Evolutionary conservation across 352 stramenopile species (phyloP).

Genomic region (Globisporangium parvum): DNA sequence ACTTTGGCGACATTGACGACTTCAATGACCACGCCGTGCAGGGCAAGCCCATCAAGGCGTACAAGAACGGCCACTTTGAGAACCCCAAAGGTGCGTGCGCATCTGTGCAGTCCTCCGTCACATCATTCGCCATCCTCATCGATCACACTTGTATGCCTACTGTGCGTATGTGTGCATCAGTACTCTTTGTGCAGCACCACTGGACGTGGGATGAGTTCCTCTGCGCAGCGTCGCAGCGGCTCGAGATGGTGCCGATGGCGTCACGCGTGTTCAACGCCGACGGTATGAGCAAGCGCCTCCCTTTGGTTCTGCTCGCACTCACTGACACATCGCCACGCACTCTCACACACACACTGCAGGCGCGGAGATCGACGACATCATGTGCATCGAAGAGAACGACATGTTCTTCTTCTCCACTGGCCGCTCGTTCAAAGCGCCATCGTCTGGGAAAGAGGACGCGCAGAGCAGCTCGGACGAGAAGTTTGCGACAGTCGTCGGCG

Average conservation of each 20-base stretch:
- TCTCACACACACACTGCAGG: slow-evolving; percentile 15
- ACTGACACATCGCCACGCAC: neutral
- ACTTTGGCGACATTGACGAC: slow-evolving; percentile 77
- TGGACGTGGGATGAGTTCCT: slow-evolving; percentile 86
- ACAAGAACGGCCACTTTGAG: slow-evolving; percentile 75
- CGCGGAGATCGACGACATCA: slow-evolving; percentile 85
- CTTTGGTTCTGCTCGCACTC: neutral
- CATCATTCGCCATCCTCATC: no score
- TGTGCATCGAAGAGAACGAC: slow-evolving; percentile 89
- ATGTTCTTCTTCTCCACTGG: slow-evolving; percentile 87
- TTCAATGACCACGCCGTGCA: slow-evolving; percentile 77
- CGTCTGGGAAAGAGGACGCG: slow-evolving; percentile 37
- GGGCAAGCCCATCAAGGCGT: slow-evolving; percentile 72
- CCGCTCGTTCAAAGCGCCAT: slow-evolving; percentile 69
- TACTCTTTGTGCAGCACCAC: slow-evolving; percentile 77
- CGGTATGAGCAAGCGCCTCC: slow-evolving; percentile 14
- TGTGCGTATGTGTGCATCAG: slow-evolving; percentile 13
- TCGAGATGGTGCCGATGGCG: slow-evolving; percentile 80
- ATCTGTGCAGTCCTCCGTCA: neutral
- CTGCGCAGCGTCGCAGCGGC: slow-evolving; percentile 66
- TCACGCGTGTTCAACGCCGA: slow-evolving; percentile 84
- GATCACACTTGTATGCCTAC: slow-evolving; percentile 1
- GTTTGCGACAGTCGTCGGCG: slow-evolving; percentile 63
- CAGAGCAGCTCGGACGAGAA: slow-evolving; percentile 38
- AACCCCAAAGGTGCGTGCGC: slow-evolving; percentile 49